These are phyloP conservation scores for Mycena pura DNA, from an alignment of 768 basidiomycete species.

Conservation along the genomic window DNA sequence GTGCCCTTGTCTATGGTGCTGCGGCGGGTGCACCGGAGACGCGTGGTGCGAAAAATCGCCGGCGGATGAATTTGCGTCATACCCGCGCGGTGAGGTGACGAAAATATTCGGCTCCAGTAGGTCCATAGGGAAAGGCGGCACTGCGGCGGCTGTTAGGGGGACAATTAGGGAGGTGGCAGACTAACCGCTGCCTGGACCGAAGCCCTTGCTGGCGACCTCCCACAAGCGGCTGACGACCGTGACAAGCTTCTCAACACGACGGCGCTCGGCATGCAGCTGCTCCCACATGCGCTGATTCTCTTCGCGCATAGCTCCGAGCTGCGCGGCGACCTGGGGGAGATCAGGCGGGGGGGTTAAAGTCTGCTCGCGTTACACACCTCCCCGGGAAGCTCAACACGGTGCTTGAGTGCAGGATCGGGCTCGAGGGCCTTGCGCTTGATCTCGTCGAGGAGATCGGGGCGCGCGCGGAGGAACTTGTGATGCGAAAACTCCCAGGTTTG, in stretches of 20 bases:
- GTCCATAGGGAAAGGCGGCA: constrained; percentile 57
- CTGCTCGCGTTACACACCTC: constrained; percentile 59
- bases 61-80: constrained; percentile 49
- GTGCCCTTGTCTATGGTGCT: constrained; percentile 34
- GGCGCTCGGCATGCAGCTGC: constrained; percentile 58
- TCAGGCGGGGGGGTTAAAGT: constrained; percentile 19
- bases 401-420: constrained; percentile 73
- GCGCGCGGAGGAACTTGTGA: constrained; percentile 81
- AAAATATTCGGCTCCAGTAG: constrained; percentile 75
- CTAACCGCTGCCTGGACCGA: constrained; percentile 61
- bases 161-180: constrained; percentile 22
- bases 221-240: constrained; percentile 65
- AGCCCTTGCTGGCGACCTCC: constrained; percentile 65
- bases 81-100: constrained; percentile 64
- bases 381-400: constrained; percentile 81
- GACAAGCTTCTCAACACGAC: constrained; percentile 67
- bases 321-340: constrained; percentile 56
- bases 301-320: constrained; percentile 72
- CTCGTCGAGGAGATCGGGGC: constrained; percentile 81
- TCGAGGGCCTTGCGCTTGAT: constrained; percentile 89
- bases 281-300: constrained; percentile 73
- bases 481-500: constrained; percentile 93
- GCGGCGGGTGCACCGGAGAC: constrained; percentile 33
- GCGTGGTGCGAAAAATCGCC: constrained; percentile 40
- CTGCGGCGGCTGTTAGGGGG: constrained; percentile 30